phyloP scores from a whole-genome alignment of 768 basidiomycete species.

The Pulveroboletus sp. region DNA sequence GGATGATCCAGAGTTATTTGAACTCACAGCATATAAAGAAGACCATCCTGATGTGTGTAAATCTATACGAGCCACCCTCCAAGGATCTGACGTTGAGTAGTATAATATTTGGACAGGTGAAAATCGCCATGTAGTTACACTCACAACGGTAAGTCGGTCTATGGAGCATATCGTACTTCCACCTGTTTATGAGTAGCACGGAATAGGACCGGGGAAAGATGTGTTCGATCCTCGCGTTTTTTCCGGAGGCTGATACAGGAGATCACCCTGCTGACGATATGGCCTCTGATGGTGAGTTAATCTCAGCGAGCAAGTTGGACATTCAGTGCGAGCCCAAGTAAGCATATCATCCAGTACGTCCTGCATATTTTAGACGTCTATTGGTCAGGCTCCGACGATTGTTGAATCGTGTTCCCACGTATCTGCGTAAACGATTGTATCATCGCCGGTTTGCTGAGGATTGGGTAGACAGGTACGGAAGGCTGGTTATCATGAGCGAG shows the following conservation, averaged over 20 bases:
- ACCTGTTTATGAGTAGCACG: not conserved
- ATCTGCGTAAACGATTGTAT: conserved; percentile 38
- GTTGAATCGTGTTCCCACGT: conserved; percentile 32
- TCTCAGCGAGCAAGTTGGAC: conserved; percentile 33
- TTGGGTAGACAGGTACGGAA: conserved; percentile 47
- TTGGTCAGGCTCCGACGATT: conserved; percentile 35
- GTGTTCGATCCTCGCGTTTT: conserved; percentile 37
- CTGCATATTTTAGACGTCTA: not conserved
- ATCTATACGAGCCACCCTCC: not conserved
- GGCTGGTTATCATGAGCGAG: conserved; percentile 53
- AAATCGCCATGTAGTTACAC: conserved; percentile 17
- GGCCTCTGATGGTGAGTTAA: conserved; percentile 19
- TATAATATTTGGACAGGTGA: conserved; percentile 28
- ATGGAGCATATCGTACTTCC: not conserved
- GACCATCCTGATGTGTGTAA: conserved; percentile 22
- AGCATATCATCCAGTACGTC: conserved; percentile 1
- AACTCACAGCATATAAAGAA: conserved; percentile 22
- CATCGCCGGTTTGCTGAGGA: conserved; percentile 39
- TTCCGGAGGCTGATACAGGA: conserved; percentile 37
- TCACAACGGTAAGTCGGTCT: conserved; percentile 22
- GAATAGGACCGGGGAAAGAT: conserved; percentile 34
- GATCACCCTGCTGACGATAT: conserved; percentile 29
- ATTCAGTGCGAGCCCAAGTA: conserved; percentile 39
- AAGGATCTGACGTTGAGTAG: conserved; percentile 7
- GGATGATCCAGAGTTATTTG: conserved; percentile 40